Conservation (phyloP, 176 grass and related monocot genomes). For the Oryza coarctata region DNA sequence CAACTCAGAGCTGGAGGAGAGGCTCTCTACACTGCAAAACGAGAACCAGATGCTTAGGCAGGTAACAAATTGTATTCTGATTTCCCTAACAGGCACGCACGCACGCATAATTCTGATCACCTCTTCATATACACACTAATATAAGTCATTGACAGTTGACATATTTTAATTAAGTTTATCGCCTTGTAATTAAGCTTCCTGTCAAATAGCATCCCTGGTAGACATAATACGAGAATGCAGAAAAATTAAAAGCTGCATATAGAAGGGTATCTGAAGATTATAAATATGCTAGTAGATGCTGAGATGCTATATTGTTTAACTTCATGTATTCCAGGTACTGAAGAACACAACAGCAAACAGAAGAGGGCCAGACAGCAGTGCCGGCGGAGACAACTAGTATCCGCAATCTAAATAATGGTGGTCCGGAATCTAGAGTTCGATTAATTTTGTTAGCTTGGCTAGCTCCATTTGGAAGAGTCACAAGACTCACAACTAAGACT, state of each 20-base stretch:
- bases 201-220: background rate
- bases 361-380: slow-evolving; percentile 61
- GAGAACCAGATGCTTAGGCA: slow-evolving; percentile 93
- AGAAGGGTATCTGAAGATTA: background rate
- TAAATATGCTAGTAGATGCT: background rate
- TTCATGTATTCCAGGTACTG: slow-evolving; percentile 46
- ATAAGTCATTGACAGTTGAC: too few relatives aligned
- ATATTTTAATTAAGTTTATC: too few relatives aligned
- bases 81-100: too few relatives aligned
- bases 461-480: background rate
- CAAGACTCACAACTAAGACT: background rate
- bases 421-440: background rate
- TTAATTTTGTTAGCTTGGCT: background rate
- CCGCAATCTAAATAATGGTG: background rate
- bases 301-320: background rate
- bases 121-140: too few relatives aligned
- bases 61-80: background rate
- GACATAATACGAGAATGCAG: background rate
- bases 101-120: background rate
- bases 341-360: slow-evolving; percentile 90
- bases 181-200: background rate
- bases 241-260: background rate
- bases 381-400: slow-evolving; percentile 59
- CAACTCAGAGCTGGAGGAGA: slow-evolving; percentile 78
- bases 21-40: slow-evolving; percentile 74